Evolutionary conservation across 169 alveolate genomes (phyloP).

Genomic region (Eimeria brunetti): DNA sequence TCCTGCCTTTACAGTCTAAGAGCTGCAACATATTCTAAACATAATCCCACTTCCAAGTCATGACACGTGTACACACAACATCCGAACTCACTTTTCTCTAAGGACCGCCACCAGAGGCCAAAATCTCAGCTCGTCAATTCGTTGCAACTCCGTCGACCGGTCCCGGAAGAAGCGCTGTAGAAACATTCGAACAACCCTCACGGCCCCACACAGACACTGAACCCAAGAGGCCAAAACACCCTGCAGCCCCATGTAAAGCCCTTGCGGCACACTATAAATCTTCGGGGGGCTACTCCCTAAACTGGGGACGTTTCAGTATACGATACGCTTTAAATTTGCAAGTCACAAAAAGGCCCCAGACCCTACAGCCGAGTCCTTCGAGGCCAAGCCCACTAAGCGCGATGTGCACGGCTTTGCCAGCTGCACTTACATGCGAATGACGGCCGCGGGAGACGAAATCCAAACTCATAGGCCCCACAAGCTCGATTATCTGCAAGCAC

Average conservation of each 20-base stretch:
- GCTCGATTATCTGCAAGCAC: conserved; percentile 76
- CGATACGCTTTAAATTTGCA: neutral
- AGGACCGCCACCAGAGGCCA: conserved; percentile 79
- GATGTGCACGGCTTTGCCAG: neutral
- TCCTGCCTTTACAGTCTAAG: neutral
- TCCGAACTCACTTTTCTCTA: conserved; percentile 68
- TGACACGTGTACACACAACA: neutral
- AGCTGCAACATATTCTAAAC: neutral
- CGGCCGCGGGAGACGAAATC: conserved; percentile 78
- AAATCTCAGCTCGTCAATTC: conserved; percentile 73
- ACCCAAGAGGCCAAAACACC: neutral
- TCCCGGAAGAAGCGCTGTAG: conserved; percentile 76
- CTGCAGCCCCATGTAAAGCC: neutral
- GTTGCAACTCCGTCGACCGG: conserved; percentile 56
- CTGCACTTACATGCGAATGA: conserved; percentile 63
- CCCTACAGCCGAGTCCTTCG: neutral
- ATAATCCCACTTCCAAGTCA: neutral
- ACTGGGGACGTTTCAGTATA: neutral
- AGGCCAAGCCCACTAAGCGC: neutral
- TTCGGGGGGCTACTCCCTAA: neutral
- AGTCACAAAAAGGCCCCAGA: neutral
- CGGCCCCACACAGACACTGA: neutral
- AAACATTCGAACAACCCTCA: neutral
- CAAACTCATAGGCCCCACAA: conserved; percentile 60
- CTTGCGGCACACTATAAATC: neutral